Percentiles rank a stretch among this genome's conserved stretches.
Conservation (phyloP, 106 monocot genomes). For the Ottelia alismoides region DNA sequence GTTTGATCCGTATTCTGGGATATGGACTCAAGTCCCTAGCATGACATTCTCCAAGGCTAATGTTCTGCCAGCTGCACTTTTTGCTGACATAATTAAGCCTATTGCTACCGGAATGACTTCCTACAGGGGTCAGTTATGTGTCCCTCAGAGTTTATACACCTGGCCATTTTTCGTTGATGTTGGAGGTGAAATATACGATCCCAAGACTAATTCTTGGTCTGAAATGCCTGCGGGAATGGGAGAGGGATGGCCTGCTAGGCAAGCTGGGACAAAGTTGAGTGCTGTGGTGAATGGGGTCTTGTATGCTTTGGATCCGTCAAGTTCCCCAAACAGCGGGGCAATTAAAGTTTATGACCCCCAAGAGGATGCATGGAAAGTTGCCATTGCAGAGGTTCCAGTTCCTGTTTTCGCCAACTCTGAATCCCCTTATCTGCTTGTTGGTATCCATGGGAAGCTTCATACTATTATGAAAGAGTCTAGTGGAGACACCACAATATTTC, state of each 20-base stretch:
- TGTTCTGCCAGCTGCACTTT: conserved; percentile 47
- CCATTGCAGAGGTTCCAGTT: conserved; percentile 41
- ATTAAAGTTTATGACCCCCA: conserved; percentile 65
- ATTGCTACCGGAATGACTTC: conserved; percentile 88
- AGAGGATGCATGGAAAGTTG: conserved; percentile 64
- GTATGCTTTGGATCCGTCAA: conserved; percentile 71
- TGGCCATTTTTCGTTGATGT: conserved; percentile 87
- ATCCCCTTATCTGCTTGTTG: conserved; percentile 73
- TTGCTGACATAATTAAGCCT: conserved; percentile 77
- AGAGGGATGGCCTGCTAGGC: conserved; percentile 88
- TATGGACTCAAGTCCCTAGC: conserved; percentile 48
- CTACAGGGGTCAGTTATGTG: conserved; percentile 50
- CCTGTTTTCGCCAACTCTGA: conserved; percentile 52
- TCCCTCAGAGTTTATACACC: conserved; percentile 77
- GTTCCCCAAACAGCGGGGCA: conserved; percentile 40
- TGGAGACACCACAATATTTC: conserved; percentile 34
- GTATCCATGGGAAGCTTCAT: conserved; percentile 68
- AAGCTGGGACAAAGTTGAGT: conserved; percentile 78
- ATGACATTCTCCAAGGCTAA: conserved; percentile 73
- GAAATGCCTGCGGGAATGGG: conserved; percentile 96
- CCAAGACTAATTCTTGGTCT: conserved; percentile 43
- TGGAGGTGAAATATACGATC: conserved; percentile 86
- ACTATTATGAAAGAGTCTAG: conserved; percentile 56
- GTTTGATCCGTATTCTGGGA: conserved; percentile 51
- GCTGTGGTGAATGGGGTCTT: conserved; percentile 59